Percentiles rank a stretch among this genome's conserved stretches.
Conservation (phyloP, 1,139 yeast genomes). For the Scheffersomyces cryptocercus region DNA sequence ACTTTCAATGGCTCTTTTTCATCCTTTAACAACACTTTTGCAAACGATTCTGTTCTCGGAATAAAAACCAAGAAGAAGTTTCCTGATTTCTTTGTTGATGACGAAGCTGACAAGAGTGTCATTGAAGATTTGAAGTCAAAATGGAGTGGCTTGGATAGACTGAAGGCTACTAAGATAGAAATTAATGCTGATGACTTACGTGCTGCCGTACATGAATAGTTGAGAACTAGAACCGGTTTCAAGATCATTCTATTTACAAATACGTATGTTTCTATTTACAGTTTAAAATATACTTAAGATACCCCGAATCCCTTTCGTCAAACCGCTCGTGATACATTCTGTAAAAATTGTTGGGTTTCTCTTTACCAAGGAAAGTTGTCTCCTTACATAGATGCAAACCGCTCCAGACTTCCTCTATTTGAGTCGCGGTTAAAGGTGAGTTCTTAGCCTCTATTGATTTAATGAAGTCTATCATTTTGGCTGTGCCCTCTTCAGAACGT, state of each 20-base stretch:
- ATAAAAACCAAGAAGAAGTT: slow-evolving; percentile 15
- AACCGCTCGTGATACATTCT: slow-evolving; percentile 21
- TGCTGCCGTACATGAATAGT: slow-evolving; percentile 24
- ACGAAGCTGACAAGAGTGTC: slow-evolving; percentile 31
- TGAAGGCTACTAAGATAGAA: slow-evolving; percentile 28
- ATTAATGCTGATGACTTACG: slow-evolving; percentile 41
- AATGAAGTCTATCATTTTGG: slow-evolving; percentile 5
- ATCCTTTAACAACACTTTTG: slow-evolving; percentile 33
- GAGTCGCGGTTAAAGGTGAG: slow-evolving; percentile 3
- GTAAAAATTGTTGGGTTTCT: slow-evolving; percentile 8
- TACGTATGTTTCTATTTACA: slow-evolving; percentile 1
- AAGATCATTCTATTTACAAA: neutral
- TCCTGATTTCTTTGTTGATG: slow-evolving; percentile 22
- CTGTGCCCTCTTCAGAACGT: slow-evolving; percentile 9
- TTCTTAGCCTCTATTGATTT: neutral
- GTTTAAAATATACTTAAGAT: slow-evolving; percentile 11
- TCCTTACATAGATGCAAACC: slow-evolving; percentile 8
- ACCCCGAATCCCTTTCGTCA: slow-evolving; percentile 29
- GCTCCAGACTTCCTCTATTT: slow-evolving; percentile 16
- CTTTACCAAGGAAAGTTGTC: slow-evolving; percentile 1
- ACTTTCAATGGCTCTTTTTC: slow-evolving; percentile 32
- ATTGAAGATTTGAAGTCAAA: slow-evolving; percentile 29
- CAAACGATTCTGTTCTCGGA: slow-evolving; percentile 31
- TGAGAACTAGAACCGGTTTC: slow-evolving; percentile 2
- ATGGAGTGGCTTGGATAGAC: slow-evolving; percentile 18